Percentiles rank a stretch among this genome's conserved stretches.
Evolutionary conservation across 345 rosid genomes (phyloP).

Genomic region (Populus davidiana): DNA sequence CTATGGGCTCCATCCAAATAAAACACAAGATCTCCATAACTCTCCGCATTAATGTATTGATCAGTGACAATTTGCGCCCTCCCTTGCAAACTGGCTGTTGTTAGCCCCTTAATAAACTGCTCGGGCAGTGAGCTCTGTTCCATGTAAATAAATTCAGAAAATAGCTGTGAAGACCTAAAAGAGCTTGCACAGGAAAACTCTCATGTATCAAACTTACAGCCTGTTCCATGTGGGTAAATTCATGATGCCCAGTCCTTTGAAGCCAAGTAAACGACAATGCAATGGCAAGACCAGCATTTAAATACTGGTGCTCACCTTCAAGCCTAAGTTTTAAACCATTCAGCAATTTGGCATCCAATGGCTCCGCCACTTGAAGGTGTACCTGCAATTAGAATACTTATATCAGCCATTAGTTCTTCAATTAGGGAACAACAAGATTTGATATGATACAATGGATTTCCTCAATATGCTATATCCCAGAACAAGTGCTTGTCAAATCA

Average conservation of each 20-base stretch:
- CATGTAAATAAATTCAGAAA: constrained; percentile 21
- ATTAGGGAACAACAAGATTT: not conserved
- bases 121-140: constrained; percentile 68
- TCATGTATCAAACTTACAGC: constrained; percentile 36
- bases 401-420: not conserved
- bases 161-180: constrained; percentile 1
- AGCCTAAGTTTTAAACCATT: constrained; percentile 78
- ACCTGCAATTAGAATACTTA: constrained; percentile 44
- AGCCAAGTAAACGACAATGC: constrained; percentile 78
- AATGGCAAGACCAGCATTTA: constrained; percentile 88
- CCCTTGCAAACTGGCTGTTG: constrained; percentile 82
- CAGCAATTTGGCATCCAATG: constrained; percentile 56
- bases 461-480: not conserved
- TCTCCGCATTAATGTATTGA: constrained; percentile 39
- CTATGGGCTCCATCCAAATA: constrained; percentile 96
- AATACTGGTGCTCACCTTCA: constrained; percentile 89
- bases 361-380: constrained; percentile 58
- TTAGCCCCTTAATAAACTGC: constrained; percentile 76
- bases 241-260: constrained; percentile 67
- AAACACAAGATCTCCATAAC: constrained; percentile 62
- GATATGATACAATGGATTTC: not conserved
- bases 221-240: constrained; percentile 41
- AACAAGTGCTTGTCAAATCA: not conserved
- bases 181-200: not conserved
- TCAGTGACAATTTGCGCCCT: constrained; percentile 89